Base-by-base conservation (phyloP, 331 rosid genomes). In the Dryas integrifolia region DNA sequence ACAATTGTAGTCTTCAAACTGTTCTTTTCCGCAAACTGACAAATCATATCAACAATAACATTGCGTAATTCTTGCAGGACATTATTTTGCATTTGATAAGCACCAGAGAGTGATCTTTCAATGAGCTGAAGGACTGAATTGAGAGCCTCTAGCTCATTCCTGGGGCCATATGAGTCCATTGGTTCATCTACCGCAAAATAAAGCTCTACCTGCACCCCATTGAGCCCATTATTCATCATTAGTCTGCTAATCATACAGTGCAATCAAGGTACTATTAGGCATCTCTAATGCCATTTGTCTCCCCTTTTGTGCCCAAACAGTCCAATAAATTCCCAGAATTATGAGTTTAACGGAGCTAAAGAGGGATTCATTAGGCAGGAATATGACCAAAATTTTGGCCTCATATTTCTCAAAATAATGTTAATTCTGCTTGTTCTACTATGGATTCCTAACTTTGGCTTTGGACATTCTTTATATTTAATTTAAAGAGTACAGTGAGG, bases 71-170 rank as follows among this genome's bases (percentile, higher is more conserved):
- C 79, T 78, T 67, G 85, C 82, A 94, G 76, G 78, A 74, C 58
- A 68, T 69, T 74, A 63, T 59, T 74, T 64, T 77, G 84, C 65
- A 26, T 67, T 79, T 77, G 78, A 59, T 71, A 45, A 77, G 83
- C 80, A 77, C 76, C 59, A 48, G 80, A 74, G 58, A 88, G 80
- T 74, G 86, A 67, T 18, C 62, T 65, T 70, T 86, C 91, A 67
- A 75, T 80, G 55, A 86, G 89, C 40, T 74, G 83, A 82, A 91
- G 72, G 77, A 88, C 76, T 58, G 77, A 88, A 84, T 86, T 79
- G 61, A 91, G 90, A 77, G 97, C 89, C 77, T 78, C 86, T 66
- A 91, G 35, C 85, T 94, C 97, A 82, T 91, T 91, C 82, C 92
- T 91, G 77, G 86, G 80, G 79, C 95, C 85, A 90, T 86, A 91